These are phyloP conservation scores for Ceratocystis papillata DNA, from an alignment of 2,329 filamentous ascomycete genomes.

Conservation along the genomic window DNA sequence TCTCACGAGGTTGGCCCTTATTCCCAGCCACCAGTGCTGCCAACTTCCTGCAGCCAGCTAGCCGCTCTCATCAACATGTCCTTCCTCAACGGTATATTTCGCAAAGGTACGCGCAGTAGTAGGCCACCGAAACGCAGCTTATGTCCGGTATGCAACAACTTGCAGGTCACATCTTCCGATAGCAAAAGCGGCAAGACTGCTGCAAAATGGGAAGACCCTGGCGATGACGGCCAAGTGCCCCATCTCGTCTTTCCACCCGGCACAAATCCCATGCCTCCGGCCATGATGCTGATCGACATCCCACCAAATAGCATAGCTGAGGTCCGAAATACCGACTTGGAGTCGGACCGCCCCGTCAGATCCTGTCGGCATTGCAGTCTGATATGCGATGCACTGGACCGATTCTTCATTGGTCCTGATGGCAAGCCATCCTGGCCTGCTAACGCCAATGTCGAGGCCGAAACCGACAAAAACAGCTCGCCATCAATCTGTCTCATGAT, in stretches of 20 bases:
- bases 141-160: conserved; percentile 23
- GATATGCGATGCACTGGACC: conserved; percentile 21
- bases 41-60: background rate
- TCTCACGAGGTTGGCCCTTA: conserved; percentile 7
- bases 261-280: conserved; percentile 22
- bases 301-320: conserved; percentile 22
- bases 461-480: conserved; percentile 19
- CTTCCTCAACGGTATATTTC: conserved; percentile 23
- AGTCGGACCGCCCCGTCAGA: conserved; percentile 14
- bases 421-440: conserved; percentile 10
- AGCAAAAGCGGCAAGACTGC: conserved; percentile 20
- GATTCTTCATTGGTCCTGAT: conserved; percentile 13
- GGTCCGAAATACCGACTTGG: conserved; percentile 16
- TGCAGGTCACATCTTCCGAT: conserved; percentile 21
- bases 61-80: conserved; percentile 10
- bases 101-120: conserved; percentile 16
- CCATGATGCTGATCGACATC: conserved; percentile 23
- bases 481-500: conserved; percentile 22
- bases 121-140: conserved; percentile 19
- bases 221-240: conserved; percentile 15
- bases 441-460: conserved; percentile 14
- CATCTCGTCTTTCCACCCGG: conserved; percentile 17
- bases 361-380: conserved; percentile 20
- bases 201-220: conserved; percentile 22
- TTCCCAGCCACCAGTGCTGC: background rate